A percentile compares a stretch with the other conserved stretches of the same genome.
These are phyloP conservation scores for Phtheirospermum japonicum DNA, from an alignment of 257 asterid genomes.

Conservation along the genomic window DNA sequence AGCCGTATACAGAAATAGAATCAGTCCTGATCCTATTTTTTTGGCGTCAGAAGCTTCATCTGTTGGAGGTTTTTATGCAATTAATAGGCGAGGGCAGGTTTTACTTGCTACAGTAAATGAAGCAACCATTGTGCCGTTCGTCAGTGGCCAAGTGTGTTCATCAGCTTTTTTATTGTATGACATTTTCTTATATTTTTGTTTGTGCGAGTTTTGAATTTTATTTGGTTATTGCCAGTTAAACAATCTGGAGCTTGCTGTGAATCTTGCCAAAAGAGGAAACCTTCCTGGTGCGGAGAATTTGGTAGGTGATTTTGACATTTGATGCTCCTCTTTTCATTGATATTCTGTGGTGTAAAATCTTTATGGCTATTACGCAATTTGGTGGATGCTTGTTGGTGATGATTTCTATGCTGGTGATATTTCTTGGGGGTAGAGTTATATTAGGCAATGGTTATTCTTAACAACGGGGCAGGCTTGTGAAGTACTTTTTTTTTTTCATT, in stretches of 20 bases:
- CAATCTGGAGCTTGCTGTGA: conserved; percentile 99
- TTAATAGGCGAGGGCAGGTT: conserved; percentile 96
- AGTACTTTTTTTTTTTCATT: not conserved
- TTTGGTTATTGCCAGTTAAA: conserved; percentile 59
- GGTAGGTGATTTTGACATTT: conserved; percentile 46
- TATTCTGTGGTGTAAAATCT: conserved; percentile 4
- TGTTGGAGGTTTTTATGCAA: conserved; percentile 93
- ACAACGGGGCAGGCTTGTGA: conserved; percentile 9
- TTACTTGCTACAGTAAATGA: conserved; percentile 95
- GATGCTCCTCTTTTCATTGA: conserved; percentile 16
- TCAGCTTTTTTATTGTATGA: conserved; percentile 21
- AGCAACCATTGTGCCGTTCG: conserved; percentile 84
- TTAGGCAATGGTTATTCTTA: conserved; percentile 13
- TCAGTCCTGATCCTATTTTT: conserved; percentile 97
- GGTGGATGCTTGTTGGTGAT: conserved; percentile 22
- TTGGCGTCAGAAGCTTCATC: conserved; percentile 93
- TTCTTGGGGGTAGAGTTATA: conserved; percentile 12
- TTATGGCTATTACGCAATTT: conserved; percentile 18
- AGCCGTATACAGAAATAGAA: conserved; percentile 95
- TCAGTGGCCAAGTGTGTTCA: conserved; percentile 88
- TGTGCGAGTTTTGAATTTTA: conserved; percentile 10
- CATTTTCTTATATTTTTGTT: not conserved
- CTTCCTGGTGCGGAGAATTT: conserved; percentile 99
- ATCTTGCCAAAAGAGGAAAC: conserved; percentile 97
- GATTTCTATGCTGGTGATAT: conserved; percentile 14